phyloP scores from a whole-genome alignment of 345 rosid genomes.

The Eucalyptus erythrocorys region DNA sequence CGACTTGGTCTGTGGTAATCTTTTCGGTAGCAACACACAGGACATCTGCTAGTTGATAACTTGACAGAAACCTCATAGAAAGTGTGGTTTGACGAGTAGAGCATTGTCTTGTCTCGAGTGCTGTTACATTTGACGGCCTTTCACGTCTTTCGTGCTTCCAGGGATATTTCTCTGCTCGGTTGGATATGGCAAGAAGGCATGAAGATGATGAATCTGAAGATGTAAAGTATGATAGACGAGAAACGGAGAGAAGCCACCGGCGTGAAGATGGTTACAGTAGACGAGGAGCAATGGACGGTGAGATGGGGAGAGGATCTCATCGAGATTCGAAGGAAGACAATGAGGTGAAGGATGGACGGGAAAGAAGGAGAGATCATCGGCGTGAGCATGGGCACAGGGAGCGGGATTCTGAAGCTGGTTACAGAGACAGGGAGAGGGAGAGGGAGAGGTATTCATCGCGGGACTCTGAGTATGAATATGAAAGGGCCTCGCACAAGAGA shows the following conservation, averaged over 20 bases:
- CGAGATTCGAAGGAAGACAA: not conserved
- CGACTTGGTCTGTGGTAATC: not conserved
- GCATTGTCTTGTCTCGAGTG: not conserved
- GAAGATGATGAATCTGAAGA: constrained; percentile 6
- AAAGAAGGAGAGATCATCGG: constrained; percentile 9
- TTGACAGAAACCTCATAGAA: not conserved
- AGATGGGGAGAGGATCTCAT: not conserved
- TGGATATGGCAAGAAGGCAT: not conserved
- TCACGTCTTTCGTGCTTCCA: not conserved
- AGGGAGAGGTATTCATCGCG: constrained; percentile 10
- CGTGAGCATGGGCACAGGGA: constrained; percentile 3
- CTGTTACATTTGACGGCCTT: not conserved
- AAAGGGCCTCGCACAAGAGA: not conserved
- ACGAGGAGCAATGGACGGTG: not conserved
- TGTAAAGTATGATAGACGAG: constrained; percentile 3
- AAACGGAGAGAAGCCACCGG: constrained; percentile 7
- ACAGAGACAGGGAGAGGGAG: constrained; percentile 10
- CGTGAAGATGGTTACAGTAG: constrained; percentile 3
- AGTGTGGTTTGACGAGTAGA: not conserved
- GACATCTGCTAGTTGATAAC: not conserved
- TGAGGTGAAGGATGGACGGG: constrained; percentile 11
- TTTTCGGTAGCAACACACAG: not conserved
- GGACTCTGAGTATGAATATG: constrained; percentile 12
- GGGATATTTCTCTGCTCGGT: not conserved
- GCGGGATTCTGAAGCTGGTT: constrained; percentile 3